These are phyloP conservation scores for Claviceps citrina DNA, from an alignment of 2,329 filamentous ascomycete species.

Conservation along the genomic window DNA sequence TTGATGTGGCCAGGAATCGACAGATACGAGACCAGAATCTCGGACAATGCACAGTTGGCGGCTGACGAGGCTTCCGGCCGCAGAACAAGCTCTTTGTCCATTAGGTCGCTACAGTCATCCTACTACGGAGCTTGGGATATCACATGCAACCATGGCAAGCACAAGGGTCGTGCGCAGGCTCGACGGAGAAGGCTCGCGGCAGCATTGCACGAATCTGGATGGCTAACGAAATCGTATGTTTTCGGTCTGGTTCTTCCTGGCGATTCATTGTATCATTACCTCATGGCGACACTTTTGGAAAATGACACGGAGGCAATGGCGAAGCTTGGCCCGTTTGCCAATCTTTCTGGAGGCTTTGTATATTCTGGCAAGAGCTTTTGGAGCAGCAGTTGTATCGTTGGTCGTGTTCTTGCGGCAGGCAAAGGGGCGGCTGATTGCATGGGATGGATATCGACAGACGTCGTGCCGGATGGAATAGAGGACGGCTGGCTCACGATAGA, in stretches of 20 bases:
- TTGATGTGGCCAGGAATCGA: slow-evolving; percentile 49
- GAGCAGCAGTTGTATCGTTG: slow-evolving; percentile 51
- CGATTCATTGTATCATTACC: slow-evolving; percentile 44
- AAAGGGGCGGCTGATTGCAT: slow-evolving; percentile 48
- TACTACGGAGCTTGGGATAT: slow-evolving; percentile 31
- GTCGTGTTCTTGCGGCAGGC: slow-evolving; percentile 47
- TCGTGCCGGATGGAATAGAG: slow-evolving; percentile 33
- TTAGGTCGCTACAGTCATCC: slow-evolving; percentile 24
- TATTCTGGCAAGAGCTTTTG: slow-evolving; percentile 51
- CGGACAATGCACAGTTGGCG: slow-evolving; percentile 30
- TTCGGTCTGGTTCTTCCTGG: slow-evolving; percentile 51
- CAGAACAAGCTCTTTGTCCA: slow-evolving; percentile 20
- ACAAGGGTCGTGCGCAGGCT: slow-evolving; percentile 20
- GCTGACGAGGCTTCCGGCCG: slow-evolving; percentile 21
- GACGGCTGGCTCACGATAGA: slow-evolving; percentile 47
- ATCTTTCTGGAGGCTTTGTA: slow-evolving; percentile 48
- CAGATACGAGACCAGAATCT: slow-evolving; percentile 31
- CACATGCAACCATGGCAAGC: slow-evolving; percentile 15
- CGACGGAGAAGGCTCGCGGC: slow-evolving; percentile 40
- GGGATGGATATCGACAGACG: slow-evolving; percentile 51
- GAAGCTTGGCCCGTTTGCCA: slow-evolving; percentile 44
- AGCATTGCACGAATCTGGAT: slow-evolving; percentile 42
- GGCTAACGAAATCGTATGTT: slow-evolving; percentile 53
- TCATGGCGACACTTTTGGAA: slow-evolving; percentile 51
- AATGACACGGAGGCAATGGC: slow-evolving; percentile 44